Evolutionary conservation across 2,329 filamentous ascomycete genomes (phyloP).

Genomic region (Waltergamsia citrina): DNA sequence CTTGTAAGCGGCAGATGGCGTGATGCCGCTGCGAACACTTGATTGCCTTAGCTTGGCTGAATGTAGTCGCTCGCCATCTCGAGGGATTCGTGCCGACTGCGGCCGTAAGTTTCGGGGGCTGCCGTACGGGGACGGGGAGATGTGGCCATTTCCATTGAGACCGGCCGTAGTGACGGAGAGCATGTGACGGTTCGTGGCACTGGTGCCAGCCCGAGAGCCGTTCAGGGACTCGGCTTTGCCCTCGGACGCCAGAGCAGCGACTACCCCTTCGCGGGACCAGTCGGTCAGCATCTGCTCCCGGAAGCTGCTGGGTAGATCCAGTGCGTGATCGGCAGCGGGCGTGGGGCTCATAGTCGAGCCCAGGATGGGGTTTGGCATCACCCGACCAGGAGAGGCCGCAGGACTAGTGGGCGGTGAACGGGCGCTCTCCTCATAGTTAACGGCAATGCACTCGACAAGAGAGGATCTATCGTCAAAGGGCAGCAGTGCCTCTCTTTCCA

Average conservation of each 20-base stretch:
- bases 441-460: conserved; percentile 66
- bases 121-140: conserved; percentile 31
- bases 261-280: conserved; percentile 70
- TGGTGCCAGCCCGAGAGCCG: conserved; percentile 60
- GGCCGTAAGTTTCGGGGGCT: conserved; percentile 42
- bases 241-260: conserved; percentile 58
- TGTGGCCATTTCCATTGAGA: conserved; percentile 28
- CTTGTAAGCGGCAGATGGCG: conserved; percentile 33
- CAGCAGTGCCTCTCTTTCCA: conserved; percentile 55
- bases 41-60: conserved; percentile 36
- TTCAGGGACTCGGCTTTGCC: conserved; percentile 66
- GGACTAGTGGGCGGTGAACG: conserved; percentile 61
- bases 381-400: conserved; percentile 57
- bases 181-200: conserved; percentile 39
- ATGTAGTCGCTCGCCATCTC: conserved; percentile 17
- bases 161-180: conserved; percentile 42
- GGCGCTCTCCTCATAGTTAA: conserved; percentile 55
- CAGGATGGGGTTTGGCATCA: conserved; percentile 52
- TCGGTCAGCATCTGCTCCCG: conserved; percentile 68
- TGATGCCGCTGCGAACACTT: conserved; percentile 42
- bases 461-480: conserved; percentile 67
- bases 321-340: conserved; percentile 23
- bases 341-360: conserved; percentile 33
- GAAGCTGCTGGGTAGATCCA: conserved; percentile 56
- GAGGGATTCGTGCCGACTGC: conserved; percentile 30